phyloP scores from a whole-genome alignment of 148 eudicot genomes.

The Silene conica region DNA sequence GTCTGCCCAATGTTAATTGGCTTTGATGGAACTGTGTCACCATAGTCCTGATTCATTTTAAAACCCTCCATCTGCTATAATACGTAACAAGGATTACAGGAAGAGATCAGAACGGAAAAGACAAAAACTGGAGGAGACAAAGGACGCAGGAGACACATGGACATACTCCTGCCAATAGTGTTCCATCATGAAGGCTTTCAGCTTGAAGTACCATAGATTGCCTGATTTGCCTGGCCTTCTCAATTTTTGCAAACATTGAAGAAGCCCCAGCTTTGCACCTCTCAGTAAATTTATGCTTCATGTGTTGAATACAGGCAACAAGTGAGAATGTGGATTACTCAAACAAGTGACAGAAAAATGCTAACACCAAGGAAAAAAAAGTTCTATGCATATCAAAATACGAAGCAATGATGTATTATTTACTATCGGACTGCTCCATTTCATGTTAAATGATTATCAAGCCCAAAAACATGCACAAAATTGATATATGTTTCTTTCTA shows the following conservation, averaged over 20 bases:
- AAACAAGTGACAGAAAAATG: neutral
- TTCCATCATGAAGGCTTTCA: slow-evolving; percentile 46
- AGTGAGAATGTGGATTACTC: neutral
- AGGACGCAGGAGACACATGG: slow-evolving; percentile 7
- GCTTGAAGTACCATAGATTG: slow-evolving; percentile 70
- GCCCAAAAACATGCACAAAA: neutral
- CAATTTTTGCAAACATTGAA: slow-evolving; percentile 73
- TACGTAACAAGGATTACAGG: neutral
- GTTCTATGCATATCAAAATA: neutral
- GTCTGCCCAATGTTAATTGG: slow-evolving; percentile 40
- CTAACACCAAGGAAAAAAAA: neutral
- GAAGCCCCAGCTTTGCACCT: slow-evolving; percentile 83
- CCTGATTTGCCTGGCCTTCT: slow-evolving; percentile 74
- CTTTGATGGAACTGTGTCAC: slow-evolving; percentile 87
- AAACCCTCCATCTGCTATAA: slow-evolving; percentile 47
- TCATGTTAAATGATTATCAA: neutral
- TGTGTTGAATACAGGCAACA: neutral
- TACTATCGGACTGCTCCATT: neutral
- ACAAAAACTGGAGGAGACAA: neutral
- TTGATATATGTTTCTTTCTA: neutral
- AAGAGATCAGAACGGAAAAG: neutral
- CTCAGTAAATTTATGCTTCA: slow-evolving; percentile 93
- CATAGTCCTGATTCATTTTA: slow-evolving; percentile 55
- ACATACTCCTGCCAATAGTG: slow-evolving; percentile 51
- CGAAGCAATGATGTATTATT: neutral